These are phyloP conservation scores for Quercus lobata DNA, from an alignment of 331 rosid species.

Conservation along the genomic window DNA sequence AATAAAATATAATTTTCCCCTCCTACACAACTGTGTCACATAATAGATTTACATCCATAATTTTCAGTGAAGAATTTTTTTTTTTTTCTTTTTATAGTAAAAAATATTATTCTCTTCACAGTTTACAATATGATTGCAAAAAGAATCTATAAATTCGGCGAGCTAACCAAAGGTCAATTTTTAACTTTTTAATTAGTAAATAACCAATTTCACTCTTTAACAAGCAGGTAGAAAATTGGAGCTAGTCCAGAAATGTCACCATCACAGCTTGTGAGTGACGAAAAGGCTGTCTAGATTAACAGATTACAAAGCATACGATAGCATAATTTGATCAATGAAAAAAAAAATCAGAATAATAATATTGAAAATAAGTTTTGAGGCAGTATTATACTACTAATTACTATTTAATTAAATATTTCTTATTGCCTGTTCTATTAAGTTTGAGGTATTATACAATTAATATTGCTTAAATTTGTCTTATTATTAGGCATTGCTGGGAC, in stretches of 20 bases:
- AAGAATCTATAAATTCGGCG: not conserved
- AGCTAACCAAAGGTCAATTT: not conserved
- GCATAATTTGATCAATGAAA: constrained; percentile 23
- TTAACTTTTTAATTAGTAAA: not conserved
- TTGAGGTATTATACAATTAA: not conserved
- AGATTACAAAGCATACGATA: not conserved
- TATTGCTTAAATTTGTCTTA: no score
- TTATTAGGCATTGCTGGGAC: not conserved
- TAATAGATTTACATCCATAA: not conserved
- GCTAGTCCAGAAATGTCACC: constrained; percentile 36
- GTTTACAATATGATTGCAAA: not conserved
- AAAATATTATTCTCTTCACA: not conserved
- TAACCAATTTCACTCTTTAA: not conserved
- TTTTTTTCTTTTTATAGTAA: not conserved
- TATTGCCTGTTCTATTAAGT: not conserved
- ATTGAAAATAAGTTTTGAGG: constrained; percentile 6
- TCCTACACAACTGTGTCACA: not conserved
- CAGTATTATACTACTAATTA: not conserved
- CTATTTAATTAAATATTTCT: not conserved
- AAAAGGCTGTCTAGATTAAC: constrained; percentile 24
- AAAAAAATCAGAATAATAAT: constrained; percentile 11
- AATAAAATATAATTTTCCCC: no score
- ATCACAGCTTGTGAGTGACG: constrained; percentile 28
- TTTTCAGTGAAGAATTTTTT: not conserved
- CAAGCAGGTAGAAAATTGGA: constrained; percentile 5